phyloP scores from a whole-genome alignment of 768 basidiomycete genomes.

The Hericium rajendrae region DNA sequence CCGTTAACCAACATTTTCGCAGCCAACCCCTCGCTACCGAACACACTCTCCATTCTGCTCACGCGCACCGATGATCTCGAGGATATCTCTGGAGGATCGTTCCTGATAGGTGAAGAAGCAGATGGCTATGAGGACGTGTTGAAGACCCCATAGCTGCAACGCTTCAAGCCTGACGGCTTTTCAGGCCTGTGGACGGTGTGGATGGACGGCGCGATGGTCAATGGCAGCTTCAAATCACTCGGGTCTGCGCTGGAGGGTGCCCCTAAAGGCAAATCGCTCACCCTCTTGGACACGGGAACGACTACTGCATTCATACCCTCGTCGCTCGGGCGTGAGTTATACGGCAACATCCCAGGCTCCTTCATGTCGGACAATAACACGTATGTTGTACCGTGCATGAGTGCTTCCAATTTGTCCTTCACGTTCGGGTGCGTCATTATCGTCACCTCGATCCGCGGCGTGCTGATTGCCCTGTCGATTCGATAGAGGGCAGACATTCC shows the following conservation, averaged over 20 bases:
- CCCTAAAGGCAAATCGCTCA: not conserved
- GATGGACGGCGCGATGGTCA: not conserved
- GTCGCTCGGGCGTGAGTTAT: not conserved
- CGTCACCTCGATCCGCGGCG: too few relatives aligned
- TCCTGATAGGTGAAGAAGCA: constrained; percentile 23
- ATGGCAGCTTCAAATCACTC: not conserved
- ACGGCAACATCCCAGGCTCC: not conserved
- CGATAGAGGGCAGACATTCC: not conserved
- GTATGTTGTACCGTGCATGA: not conserved
- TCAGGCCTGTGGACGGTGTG: not conserved
- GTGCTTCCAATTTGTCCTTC: not conserved
- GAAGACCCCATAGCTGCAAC: constrained; percentile 17
- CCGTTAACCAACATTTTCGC: constrained; percentile 24
- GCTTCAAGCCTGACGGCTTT: not conserved
- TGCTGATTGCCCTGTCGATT: not conserved
- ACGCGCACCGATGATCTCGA: constrained; percentile 21
- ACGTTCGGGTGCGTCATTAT: not conserved
- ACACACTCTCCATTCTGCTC: constrained; percentile 23
- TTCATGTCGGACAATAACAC: not conserved
- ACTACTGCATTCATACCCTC: not conserved
- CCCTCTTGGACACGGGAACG: not conserved
- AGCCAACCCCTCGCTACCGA: constrained; percentile 21
- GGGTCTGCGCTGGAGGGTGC: not conserved
- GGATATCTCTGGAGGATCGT: constrained; percentile 19
- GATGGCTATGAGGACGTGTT: constrained; percentile 18